phyloP scores from a whole-genome alignment of 345 rosid species.

The Hypericum perforatum region DNA sequence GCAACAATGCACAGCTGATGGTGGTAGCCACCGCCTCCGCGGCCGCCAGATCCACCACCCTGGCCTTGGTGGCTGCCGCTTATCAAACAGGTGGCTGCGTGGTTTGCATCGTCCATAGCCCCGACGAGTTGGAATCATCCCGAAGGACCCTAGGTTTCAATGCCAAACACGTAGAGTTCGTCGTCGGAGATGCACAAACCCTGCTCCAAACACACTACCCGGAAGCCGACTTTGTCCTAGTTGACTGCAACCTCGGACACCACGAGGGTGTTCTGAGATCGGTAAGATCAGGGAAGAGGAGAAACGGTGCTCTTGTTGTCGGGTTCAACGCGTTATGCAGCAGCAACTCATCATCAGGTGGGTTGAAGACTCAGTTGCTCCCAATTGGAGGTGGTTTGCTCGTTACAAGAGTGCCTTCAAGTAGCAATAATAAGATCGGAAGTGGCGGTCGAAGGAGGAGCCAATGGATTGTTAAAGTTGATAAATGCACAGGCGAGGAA shows the following conservation, averaged over 20 bases:
- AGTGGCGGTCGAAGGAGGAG: slow-evolving; percentile 29
- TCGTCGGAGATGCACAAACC: slow-evolving; percentile 41
- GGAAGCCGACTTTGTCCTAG: slow-evolving; percentile 65
- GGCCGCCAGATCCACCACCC: slow-evolving; percentile 31
- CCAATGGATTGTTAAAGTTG: slow-evolving; percentile 73
- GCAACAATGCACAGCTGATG: slow-evolving; percentile 43
- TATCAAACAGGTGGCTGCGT: slow-evolving; percentile 64
- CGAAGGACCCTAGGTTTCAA: slow-evolving; percentile 32
- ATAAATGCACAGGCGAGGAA: slow-evolving; percentile 78
- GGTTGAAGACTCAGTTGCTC: slow-evolving; percentile 55
- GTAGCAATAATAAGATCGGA: slow-evolving; percentile 6
- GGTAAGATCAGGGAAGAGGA: slow-evolving; percentile 23
- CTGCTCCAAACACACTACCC: slow-evolving; percentile 29
- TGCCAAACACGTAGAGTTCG: slow-evolving; percentile 38
- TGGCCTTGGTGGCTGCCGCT: slow-evolving; percentile 61
- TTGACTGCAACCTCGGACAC: slow-evolving; percentile 55
- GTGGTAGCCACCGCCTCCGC: slow-evolving; percentile 40
- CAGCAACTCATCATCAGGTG: slow-evolving; percentile 50
- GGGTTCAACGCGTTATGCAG: slow-evolving; percentile 59
- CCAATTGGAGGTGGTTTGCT: slow-evolving; percentile 71
- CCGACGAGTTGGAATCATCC: slow-evolving; percentile 27
- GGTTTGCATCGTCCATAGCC: slow-evolving; percentile 42
- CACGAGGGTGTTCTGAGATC: slow-evolving; percentile 43
- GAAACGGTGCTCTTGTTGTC: slow-evolving; percentile 43
- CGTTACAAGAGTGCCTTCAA: slow-evolving; percentile 42